Evolutionary conservation across 345 rosid species (phyloP), one percentile per base, ranked within the genome.

Genomic region (Aegle marmelos): DNA sequence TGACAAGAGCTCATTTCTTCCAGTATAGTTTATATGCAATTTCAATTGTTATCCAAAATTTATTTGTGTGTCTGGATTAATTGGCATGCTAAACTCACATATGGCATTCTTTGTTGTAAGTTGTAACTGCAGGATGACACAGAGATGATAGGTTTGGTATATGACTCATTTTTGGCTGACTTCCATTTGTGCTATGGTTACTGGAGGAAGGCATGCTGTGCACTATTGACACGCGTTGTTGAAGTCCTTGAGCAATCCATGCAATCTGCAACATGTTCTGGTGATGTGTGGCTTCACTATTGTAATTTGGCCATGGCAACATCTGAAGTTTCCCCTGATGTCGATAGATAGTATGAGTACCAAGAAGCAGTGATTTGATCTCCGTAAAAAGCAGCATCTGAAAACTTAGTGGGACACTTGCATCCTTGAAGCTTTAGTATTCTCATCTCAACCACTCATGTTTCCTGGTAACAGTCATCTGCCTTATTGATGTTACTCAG

Each of bases 161-260:
- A 93, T 78, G 89, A 92, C 66, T 81, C 92, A 45, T 93, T 95
- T 90, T 83, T 95, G 86, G 81, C 89, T n/a, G 87, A 87, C 82
- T 92, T 88, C 81, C 98, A 98, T 4, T 76, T 95, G 82, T 95
- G 94, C 86, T 82, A 87, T 83, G 97, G 93, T 75, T 95, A 90
- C 82, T 95, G 98, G 98, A 90, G 83, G 87, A 95, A 80, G 82
- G 83, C 82, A 70, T 81, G 85, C 36, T 93, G 56, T 82, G 92
- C 81, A 78, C 87, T 78, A 34, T 78, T 53, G 94, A 87, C 63
- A 82, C 89, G 50, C 85, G 93, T 79, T 80, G 86, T 89, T 84
- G 86, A 90, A 72, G 85, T 92, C 68, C 92, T 90, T 79, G 95
- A 95, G 83, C 85, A 87, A 76, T 95, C 94, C 22, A 89, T 91